Base-by-base conservation (phyloP, 2,329 filamentous ascomycete genomes). In the Fusarium azukiicola region DNA sequence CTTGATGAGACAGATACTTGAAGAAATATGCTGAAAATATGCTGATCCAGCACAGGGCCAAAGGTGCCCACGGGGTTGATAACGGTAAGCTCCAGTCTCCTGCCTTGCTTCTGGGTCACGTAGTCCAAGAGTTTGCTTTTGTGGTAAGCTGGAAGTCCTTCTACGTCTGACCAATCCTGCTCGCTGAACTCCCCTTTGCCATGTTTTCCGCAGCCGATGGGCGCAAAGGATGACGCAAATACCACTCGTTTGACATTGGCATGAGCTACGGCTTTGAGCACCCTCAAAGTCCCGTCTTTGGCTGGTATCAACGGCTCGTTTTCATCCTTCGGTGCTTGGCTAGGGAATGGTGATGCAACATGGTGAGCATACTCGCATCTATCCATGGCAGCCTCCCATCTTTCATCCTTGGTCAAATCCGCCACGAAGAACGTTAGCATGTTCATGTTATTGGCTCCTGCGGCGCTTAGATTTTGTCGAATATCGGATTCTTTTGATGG, bases 121-220 rank as follows among this genome's bases (percentile, higher is more conserved):
- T 44, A 67, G 6, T 67, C 69, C 69, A 52, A 66, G n/a, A 71
- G 58, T 14, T 71, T 71, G 69, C 69, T 71, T 40, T 71, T 71
- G n/a, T 66, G 54, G 14, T 71, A 71, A 14, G 40, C 69, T 4
- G 69, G 64, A 32, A 71, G 69, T 16, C 69, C 69, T 36, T 67
- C 19, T 23, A 50, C 27, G 14, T 40, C 52, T 23, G 69, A 71
- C 69, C 69, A 71, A n/a, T 71, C 69, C 12, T n/a, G 17, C 23
- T 71, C 69, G 14, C 56, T 44, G 42, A 66, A 66, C n/a, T 36
- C 19, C 6, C 9, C 23, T 13, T 66, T 66, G 40, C 27, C 27
- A 46, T 27, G 61, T 32, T 44, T 44, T 44, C 61, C 42, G 27
- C 46, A 66, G 3, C 61, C 61, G 9, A 66, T 66, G 9, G 61